Conservation (phyloP, 2,329 filamentous ascomycete genomes). For the Mycosphaerelloides madeirae region DNA sequence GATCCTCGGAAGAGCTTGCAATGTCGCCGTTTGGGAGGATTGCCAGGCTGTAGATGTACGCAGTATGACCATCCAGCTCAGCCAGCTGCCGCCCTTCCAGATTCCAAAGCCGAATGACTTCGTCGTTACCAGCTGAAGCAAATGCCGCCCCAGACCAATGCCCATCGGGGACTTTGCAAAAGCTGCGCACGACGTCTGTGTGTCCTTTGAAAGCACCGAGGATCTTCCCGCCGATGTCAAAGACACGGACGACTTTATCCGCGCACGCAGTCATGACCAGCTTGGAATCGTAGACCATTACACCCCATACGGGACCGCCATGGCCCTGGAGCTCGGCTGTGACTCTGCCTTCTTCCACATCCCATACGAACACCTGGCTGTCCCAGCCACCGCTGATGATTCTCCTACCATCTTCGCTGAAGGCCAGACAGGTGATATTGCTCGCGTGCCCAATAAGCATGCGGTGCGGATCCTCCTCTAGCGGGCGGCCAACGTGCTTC, state of each 20-base stretch:
- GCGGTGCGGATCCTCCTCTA: slow-evolving; percentile 75
- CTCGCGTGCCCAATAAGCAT: slow-evolving; percentile 79
- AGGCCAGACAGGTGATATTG: slow-evolving; percentile 84
- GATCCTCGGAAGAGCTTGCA: slow-evolving; percentile 86
- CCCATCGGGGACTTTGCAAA: slow-evolving; percentile 70
- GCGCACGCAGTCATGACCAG: slow-evolving; percentile 79
- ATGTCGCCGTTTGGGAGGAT: slow-evolving; percentile 77
- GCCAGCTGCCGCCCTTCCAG: slow-evolving; percentile 70
- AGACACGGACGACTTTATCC: slow-evolving; percentile 84
- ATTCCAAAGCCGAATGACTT: slow-evolving; percentile 81
- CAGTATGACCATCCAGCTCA: slow-evolving; percentile 82
- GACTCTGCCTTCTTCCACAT: slow-evolving; percentile 76
- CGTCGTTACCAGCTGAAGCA: slow-evolving; percentile 90
- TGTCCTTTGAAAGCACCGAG: slow-evolving; percentile 63
- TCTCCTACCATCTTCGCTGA: slow-evolving; percentile 64
- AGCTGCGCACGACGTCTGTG: slow-evolving; percentile 78
- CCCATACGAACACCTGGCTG: slow-evolving; percentile 79
- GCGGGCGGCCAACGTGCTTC: slow-evolving; percentile 61
- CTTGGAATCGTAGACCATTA: slow-evolving; percentile 72
- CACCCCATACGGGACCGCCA: slow-evolving; percentile 82
- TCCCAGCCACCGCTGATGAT: slow-evolving; percentile 95
- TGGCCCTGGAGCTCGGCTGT: slow-evolving; percentile 70
- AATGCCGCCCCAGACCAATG: slow-evolving; percentile 86
- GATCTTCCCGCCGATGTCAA: slow-evolving; percentile 61
- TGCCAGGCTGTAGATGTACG: slow-evolving; percentile 85